Percentiles rank a stretch among this genome's conserved stretches.
phyloP scores from a whole-genome alignment of 2,329 filamentous ascomycete genomes.

The Aureobasidium uvarum region DNA sequence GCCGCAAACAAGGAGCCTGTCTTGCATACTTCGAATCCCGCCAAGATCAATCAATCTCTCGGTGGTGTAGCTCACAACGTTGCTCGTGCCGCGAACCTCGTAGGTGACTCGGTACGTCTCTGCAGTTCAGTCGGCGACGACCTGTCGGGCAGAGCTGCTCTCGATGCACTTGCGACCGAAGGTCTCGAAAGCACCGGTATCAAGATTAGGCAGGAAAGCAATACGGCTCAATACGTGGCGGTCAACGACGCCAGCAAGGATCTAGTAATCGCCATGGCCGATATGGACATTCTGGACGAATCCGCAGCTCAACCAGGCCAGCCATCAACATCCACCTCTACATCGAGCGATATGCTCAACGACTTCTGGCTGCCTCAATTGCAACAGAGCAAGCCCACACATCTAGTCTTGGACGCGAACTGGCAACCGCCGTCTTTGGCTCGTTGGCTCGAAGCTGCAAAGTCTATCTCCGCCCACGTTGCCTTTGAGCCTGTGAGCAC shows the following conservation, averaged over 20 bases:
- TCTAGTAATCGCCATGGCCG: constrained; percentile 89
- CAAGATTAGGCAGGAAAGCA: constrained; percentile 52
- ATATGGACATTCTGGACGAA: constrained; percentile 76
- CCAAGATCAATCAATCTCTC: constrained; percentile 74
- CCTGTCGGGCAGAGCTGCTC: constrained; percentile 68
- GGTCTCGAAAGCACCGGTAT: constrained; percentile 67
- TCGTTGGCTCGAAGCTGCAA: constrained; percentile 64
- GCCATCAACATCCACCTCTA: constrained; percentile 31
- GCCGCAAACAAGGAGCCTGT: constrained; percentile 48
- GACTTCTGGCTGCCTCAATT: constrained; percentile 62
- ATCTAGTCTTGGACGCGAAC: constrained; percentile 84
- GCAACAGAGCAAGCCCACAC: constrained; percentile 60
- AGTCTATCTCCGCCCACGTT: constrained; percentile 56
- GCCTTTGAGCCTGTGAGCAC: constrained; percentile 89
- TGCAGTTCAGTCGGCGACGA: constrained; percentile 83
- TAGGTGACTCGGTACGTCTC: constrained; percentile 65
- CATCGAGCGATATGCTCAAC: constrained; percentile 52
- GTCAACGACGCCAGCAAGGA: constrained; percentile 82
- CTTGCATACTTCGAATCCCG: constrained; percentile 81
- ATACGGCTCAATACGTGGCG: constrained; percentile 88
- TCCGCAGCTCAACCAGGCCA: constrained; percentile 17
- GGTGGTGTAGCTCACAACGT: constrained; percentile 94
- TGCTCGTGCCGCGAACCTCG: constrained; percentile 73
- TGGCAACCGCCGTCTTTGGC: constrained; percentile 68
- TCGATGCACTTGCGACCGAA: constrained; percentile 62